These are phyloP conservation scores for Pinus taeda DNA, from an alignment of 75 land plant genomes.

Conservation along the genomic window DNA sequence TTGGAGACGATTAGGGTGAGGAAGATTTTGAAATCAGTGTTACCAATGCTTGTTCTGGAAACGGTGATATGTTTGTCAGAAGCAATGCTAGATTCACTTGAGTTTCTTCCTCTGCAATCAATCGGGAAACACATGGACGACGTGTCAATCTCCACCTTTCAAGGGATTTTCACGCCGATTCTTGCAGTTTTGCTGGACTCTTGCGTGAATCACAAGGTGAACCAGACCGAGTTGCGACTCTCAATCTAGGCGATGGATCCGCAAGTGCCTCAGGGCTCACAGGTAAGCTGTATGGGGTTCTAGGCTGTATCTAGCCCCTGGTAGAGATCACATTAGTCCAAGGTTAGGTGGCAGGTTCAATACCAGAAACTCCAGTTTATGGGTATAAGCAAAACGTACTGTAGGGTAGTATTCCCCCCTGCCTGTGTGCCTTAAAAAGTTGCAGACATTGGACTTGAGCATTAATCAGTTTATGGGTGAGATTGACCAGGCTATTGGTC, in stretches of 20 bases:
- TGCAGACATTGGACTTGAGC: conserved; percentile 63
- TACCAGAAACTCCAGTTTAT: conserved; percentile 54
- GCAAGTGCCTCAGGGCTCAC: background rate
- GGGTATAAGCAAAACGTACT: conserved; percentile 56
- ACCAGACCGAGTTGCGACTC: conserved; percentile 32
- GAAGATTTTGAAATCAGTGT: background rate
- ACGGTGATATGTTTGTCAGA: background rate
- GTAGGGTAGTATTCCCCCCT: conserved; percentile 45
- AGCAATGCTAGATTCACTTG: conserved; percentile 40
- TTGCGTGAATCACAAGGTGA: too few relatives aligned
- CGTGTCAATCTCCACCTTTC: conserved; percentile 47
- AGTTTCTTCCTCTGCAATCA: conserved; percentile 53
- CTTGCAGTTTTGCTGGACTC: conserved; percentile 31
- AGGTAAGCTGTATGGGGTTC: conserved; percentile 44
- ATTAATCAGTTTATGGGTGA: conserved; percentile 45
- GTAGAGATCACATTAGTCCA: conserved; percentile 55
- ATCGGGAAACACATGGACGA: conserved; percentile 42
- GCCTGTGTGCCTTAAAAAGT: conserved; percentile 24
- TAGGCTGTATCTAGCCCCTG: conserved; percentile 43
- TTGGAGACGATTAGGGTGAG: conserved; percentile 5
- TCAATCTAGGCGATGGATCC: conserved; percentile 33
- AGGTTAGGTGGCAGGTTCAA: conserved; percentile 43
- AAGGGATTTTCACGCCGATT: conserved; percentile 66
- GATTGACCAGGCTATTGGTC: conserved; percentile 40
- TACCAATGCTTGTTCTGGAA: background rate